Base-by-base conservation (phyloP, 306 rosid genomes). In the Hippophae gyantsensis region DNA sequence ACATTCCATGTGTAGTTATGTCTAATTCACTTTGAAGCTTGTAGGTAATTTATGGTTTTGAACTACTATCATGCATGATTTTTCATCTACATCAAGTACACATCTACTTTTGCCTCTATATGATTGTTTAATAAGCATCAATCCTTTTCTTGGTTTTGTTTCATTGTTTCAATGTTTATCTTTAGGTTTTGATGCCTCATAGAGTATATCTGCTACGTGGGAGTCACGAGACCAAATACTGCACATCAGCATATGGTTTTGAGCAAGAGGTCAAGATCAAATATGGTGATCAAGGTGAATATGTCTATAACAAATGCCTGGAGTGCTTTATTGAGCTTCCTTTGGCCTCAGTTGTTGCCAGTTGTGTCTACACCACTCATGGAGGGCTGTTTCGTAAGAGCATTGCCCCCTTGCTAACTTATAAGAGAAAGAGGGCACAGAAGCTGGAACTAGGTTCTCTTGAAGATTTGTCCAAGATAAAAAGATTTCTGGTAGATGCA, bases 201-300 rank as follows among this genome's bases (percentile, higher is more conserved):
- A 84, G 90, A 85, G 94, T 90, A 57, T 85, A 67, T 81, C 81
- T 87, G 42, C 90, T 90, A 49, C 92, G 94, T 60, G 96, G 97
- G 68, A 87, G 78, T 77, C 94, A 87, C 26, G 96, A 90, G 65
- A 76, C 96, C 27, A 79, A 72, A 78, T 71, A 68, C 72, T 85
- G 89, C 70, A 79, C 92, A 12, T 57, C 72, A 46, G 48, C 67
- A 53, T 81, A 72, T 75, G 96, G 97, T 76, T 85, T 90, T 64
- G 84, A 85, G 84, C 75, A 76, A 71, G 97, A 90, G 83, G 76
- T 85, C 49, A 56, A 55, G 76, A 65, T 72, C 59, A 90, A 90
- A 79, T 81, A 66, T 32, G 89, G 94, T 5, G 78, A 78, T 58
- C 86, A 82, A 57, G 84, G 94, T 61, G 89, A 82, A 72, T 56